phyloP scores from a whole-genome alignment of 1,284 basidiomycete species.

The Volvariella volvacea region DNA sequence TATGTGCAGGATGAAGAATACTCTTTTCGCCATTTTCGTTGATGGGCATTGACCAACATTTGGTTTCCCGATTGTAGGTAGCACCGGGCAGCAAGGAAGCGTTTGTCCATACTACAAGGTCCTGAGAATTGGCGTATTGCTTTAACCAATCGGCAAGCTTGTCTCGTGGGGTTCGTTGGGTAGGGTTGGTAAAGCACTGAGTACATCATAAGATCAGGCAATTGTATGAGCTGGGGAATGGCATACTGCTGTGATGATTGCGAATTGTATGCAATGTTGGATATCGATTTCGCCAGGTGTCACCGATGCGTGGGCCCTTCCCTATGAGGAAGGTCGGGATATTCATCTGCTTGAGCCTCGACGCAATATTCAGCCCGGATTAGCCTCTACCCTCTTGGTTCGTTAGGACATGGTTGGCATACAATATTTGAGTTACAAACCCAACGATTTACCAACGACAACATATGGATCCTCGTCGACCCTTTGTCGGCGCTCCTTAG shows the following conservation, averaged over 20 bases:
- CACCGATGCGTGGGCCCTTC: slow-evolving; percentile 37
- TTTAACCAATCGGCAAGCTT: slow-evolving; percentile 34
- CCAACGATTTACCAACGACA: no score
- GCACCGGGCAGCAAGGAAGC: slow-evolving; percentile 20
- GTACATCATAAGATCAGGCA: no score
- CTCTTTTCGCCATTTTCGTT: slow-evolving; percentile 18
- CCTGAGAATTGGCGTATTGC: slow-evolving; percentile 27
- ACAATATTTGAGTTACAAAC: no score
- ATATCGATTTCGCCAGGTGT: slow-evolving; percentile 50
- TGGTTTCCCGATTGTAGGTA: slow-evolving; percentile 19
- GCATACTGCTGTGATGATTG: slow-evolving; percentile 28
- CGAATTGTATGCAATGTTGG: slow-evolving; percentile 40
- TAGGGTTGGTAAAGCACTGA: slow-evolving; percentile 34
- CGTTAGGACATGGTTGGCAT: slow-evolving; percentile 51
- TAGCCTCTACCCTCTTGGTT: no score
- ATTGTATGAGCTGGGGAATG: background rate
- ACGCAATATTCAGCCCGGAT: slow-evolving; percentile 44
- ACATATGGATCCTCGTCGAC: no score
- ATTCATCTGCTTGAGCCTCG: slow-evolving; percentile 46
- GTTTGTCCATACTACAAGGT: slow-evolving; percentile 29
- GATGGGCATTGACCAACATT: slow-evolving; percentile 26
- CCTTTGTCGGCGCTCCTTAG: no score
- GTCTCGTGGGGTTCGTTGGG: slow-evolving; percentile 27
- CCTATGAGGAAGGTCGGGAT: slow-evolving; percentile 45
- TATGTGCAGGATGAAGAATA: slow-evolving; percentile 25